Conservation (phyloP, 2,329 filamentous ascomycete genomes). For the Diplodia scrobiculata region DNA sequence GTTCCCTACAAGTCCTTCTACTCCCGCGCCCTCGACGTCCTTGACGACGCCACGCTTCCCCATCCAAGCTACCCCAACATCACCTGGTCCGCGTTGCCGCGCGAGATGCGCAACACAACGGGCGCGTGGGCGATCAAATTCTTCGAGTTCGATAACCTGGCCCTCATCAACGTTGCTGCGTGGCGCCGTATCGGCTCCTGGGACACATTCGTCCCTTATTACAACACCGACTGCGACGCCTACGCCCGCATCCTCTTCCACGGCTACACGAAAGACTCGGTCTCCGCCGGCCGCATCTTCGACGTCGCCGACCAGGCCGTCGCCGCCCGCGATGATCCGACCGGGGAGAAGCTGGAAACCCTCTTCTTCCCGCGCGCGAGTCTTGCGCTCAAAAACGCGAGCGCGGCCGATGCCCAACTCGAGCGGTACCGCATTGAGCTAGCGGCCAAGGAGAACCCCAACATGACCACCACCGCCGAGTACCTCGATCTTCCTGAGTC, state of each 20-base stretch:
- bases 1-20: slow-evolving; percentile 40
- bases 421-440: slow-evolving; percentile 5
- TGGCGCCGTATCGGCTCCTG: slow-evolving; percentile 58
- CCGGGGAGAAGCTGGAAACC: slow-evolving; percentile 2
- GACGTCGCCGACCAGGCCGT: slow-evolving; percentile 28
- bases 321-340: neutral
- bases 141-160: slow-evolving; percentile 62
- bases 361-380: neutral
- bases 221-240: slow-evolving; percentile 55
- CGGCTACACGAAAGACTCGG: slow-evolving; percentile 30
- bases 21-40: slow-evolving; percentile 34
- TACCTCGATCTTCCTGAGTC: neutral
- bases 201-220: slow-evolving; percentile 62
- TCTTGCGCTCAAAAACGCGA: slow-evolving; percentile 2
- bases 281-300: slow-evolving; percentile 31
- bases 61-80: slow-evolving; percentile 20
- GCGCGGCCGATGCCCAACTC: neutral
- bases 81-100: slow-evolving; percentile 6
- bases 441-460: neutral
- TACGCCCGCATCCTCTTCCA: slow-evolving; percentile 47
- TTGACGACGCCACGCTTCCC: slow-evolving; percentile 17
- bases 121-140: slow-evolving; percentile 56
- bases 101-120: slow-evolving; percentile 11
- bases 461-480: neutral
- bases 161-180: slow-evolving; percentile 58